Base-by-base conservation (phyloP, 345 rosid genomes). In the Melaleuca alternifolia region DNA sequence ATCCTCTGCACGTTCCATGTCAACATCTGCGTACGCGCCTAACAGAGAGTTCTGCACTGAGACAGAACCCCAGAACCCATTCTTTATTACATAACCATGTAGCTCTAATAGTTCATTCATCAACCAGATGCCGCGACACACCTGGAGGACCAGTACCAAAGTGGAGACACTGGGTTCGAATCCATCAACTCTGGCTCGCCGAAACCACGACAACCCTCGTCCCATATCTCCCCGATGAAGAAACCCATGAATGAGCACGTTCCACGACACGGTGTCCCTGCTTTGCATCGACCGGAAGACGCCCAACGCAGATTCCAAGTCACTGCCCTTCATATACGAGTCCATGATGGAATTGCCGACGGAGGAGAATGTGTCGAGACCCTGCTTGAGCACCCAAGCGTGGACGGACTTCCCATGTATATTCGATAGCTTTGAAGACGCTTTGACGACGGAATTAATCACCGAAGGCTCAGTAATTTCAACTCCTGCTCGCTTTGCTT, bases 231-330 rank as follows among this genome's bases (percentile, higher is more conserved):
- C 94, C 10, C 56, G 86, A 88, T 89, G 62, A 3, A 94, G 92
- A 84, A 90, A 84, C 71, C 96, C 95, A 41, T 90, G 89, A 57
- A 94, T 88, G 71, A 96, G 83, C 51, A 93, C 91, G 83, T 95
- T 96, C 97, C 98, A 95, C 86, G 97, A 91, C 85, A 96, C 90
- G 6, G 95, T 95, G 85, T 96, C 96, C 81, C 86, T 87, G 83
- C 44, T 84, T 50, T 8, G 84, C 94, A 91, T 85, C 88, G 46
- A 88, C 85, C 86, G 54, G 86, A 96, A 95, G 28, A 87, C 84
- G 54, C 88, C 85, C 84, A 88, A 30, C 15, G 96, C 94, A 11
- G 93, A 89, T 62, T 87, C 86, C 82, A 88, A 85, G 87, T 93
- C 92, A 20, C 91, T 90, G 86, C 90, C 85, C 90, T 95, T 94